Percentiles rank a stretch among this genome's conserved stretches.
Conservation (phyloP, 495 filamentous ascomycete genomes). For the Apiosordaria backusii region DNA sequence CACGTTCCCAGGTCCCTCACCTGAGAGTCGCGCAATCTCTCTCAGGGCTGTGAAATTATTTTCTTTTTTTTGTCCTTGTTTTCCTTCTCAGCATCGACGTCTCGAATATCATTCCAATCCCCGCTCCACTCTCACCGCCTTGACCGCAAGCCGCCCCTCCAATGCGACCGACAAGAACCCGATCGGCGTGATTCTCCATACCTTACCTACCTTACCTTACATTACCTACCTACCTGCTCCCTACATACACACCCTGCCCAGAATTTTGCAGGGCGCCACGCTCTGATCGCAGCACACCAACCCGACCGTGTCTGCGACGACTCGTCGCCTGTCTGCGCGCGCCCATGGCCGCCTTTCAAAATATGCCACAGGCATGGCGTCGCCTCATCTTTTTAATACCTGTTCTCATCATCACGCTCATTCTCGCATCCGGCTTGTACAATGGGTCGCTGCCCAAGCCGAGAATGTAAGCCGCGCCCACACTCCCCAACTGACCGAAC, state of each 20-base stretch:
- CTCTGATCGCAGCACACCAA: not conserved
- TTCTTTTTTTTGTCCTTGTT: not conserved
- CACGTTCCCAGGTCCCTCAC: not conserved
- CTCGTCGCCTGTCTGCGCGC: not conserved
- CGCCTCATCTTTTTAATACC: conserved; percentile 22
- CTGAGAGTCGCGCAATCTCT: not conserved
- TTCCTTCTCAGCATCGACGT: not conserved
- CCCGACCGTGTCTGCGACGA: not conserved
- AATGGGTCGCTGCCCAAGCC: conserved; percentile 23
- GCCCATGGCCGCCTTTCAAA: conserved; percentile 22
- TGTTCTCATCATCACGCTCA: conserved; percentile 14
- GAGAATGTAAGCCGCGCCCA: conserved; percentile 15
- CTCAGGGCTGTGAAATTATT: not conserved
- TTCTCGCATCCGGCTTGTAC: conserved; percentile 20
- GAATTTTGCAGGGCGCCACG: not conserved
- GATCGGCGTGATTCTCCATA: not conserved
- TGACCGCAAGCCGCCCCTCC: not conserved
- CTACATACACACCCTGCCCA: not conserved
- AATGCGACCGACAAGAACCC: not conserved
- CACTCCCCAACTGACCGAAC: not conserved
- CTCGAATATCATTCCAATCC: not conserved
- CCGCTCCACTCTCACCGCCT: not conserved
- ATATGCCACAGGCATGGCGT: conserved; percentile 27
- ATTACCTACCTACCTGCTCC: not conserved
- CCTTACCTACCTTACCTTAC: not conserved